Evolutionary conservation across 2,329 filamentous ascomycete species (phyloP).

Genomic region (Pestalotiopsis sp.): DNA sequence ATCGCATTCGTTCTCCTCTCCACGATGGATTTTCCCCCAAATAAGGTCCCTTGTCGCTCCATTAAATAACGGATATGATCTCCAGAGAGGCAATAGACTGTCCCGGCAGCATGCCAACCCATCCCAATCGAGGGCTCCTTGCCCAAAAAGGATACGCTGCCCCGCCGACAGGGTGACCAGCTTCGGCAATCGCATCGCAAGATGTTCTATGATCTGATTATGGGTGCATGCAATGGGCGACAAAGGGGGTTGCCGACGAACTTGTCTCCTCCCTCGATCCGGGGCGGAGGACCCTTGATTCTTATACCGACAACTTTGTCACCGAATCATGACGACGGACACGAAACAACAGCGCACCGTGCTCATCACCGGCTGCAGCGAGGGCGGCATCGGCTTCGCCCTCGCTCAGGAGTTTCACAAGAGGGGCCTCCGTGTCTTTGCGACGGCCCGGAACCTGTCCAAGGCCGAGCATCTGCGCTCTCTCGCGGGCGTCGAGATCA

Average conservation of each 20-base stretch:
- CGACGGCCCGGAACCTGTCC: constrained; percentile 38
- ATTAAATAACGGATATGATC: neutral
- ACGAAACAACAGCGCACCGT: constrained; percentile 7
- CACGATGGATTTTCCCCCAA: neutral
- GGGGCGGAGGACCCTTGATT: neutral
- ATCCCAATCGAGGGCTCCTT: no score
- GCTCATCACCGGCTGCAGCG: constrained; percentile 37
- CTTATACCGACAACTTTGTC: neutral
- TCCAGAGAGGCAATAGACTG: neutral
- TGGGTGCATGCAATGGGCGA: neutral
- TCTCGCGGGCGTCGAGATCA: constrained; percentile 36
- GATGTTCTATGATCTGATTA: neutral
- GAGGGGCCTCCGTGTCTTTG: constrained; percentile 41
- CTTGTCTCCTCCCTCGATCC: neutral
- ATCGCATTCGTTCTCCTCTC: neutral
- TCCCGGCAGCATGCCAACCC: neutral
- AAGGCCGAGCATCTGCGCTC: constrained; percentile 34
- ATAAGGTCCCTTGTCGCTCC: neutral
- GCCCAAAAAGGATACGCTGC: no score
- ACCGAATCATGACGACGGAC: constrained; percentile 1
- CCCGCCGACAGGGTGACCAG: neutral
- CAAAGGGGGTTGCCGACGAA: neutral
- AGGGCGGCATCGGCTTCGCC: constrained; percentile 43
- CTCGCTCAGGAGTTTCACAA: constrained; percentile 41
- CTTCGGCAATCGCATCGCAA: neutral